Conservation (phyloP, 352 stramenopile species). For the Hyaloperonospora arabidopsidis region DNA sequence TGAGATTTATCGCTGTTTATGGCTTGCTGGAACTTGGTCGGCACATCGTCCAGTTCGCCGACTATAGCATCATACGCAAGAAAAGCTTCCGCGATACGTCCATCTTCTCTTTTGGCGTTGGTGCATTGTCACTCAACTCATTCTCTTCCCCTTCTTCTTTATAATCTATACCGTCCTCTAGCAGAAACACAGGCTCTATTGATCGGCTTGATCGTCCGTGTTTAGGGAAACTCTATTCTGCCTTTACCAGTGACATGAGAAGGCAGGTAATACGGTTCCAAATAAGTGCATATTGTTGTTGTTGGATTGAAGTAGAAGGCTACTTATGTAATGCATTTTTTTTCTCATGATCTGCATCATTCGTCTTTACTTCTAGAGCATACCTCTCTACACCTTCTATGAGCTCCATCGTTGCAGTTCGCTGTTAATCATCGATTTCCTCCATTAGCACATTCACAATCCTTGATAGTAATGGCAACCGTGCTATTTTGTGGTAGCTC, state of each 20-base stretch:
- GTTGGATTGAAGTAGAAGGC: neutral
- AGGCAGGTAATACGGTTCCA: neutral
- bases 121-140: conserved; percentile 3
- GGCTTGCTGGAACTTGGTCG: conserved; percentile 8
- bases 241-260: neutral
- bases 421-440: neutral
- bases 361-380: too few relatives aligned
- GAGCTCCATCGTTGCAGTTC: too few relatives aligned
- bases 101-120: conserved; percentile 4
- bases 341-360: too few relatives aligned
- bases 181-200: neutral
- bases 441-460: neutral
- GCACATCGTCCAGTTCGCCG: neutral
- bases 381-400: too few relatives aligned
- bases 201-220: neutral
- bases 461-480: neutral
- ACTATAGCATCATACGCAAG: conserved; percentile 7
- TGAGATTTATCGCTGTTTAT: conserved; percentile 3
- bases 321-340: too few relatives aligned
- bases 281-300: neutral
- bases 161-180: neutral
- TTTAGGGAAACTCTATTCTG: neutral
- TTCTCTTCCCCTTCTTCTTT: neutral
- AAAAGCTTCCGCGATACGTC: conserved; percentile 6
- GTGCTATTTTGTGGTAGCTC: neutral